Evolutionary conservation across 192 early-diverging fungal genomes (phyloP).

Genomic region (Pilaira anomala): DNA sequence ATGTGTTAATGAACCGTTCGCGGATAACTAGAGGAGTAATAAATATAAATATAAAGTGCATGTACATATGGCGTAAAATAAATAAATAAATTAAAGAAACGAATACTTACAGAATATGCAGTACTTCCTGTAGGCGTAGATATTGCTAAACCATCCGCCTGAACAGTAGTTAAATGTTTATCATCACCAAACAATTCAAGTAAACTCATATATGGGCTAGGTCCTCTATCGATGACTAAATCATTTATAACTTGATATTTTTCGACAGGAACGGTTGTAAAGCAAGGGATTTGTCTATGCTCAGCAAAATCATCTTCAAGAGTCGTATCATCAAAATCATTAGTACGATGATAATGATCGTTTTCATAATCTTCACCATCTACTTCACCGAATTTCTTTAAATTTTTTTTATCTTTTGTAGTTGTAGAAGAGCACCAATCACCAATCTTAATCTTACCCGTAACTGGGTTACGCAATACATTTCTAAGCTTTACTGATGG

Average conservation of each 20-base stretch:
- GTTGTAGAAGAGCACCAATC: background rate
- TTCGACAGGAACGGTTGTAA: constrained; percentile 56
- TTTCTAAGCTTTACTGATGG: background rate
- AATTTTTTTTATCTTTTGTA: constrained; percentile 2
- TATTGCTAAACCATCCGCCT: constrained; percentile 92
- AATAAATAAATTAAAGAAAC: background rate
- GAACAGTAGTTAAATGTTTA: constrained; percentile 87
- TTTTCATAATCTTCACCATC: constrained; percentile 35
- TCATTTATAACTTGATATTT: constrained; percentile 94
- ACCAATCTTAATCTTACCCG: constrained; percentile 21
- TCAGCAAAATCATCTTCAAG: constrained; percentile 14
- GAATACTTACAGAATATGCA: constrained; percentile 63
- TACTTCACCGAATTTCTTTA: constrained; percentile 32
- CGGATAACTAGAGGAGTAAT: constrained; percentile 55
- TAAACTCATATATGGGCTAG: constrained; percentile 82
- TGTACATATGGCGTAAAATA: background rate
- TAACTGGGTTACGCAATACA: background rate
- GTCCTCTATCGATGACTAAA: constrained; percentile 89
- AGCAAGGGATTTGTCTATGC: constrained; percentile 42
- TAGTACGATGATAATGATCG: constrained; percentile 25
- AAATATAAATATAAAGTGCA: constrained; percentile 16
- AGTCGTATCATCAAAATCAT: constrained; percentile 23
- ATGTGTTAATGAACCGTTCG: constrained; percentile 93
- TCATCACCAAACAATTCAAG: constrained; percentile 85
- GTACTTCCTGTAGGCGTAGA: constrained; percentile 93